Conservation (phyloP, 768 basidiomycete genomes). For the Termitomyces sp. region DNA sequence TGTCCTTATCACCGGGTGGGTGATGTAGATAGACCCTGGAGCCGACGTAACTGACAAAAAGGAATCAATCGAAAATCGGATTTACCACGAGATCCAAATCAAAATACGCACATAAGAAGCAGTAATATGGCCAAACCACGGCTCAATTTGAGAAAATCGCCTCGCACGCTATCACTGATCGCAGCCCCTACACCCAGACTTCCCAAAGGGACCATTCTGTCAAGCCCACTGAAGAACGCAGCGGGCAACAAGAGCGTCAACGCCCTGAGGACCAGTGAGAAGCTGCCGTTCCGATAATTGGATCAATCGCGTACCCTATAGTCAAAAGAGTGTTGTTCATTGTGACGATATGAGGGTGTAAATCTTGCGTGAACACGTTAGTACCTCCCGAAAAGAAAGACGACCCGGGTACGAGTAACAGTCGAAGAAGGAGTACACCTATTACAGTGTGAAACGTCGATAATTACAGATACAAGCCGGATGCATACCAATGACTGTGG, state of each 20-base stretch:
- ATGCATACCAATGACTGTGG: conserved; percentile 55
- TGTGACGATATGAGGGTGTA: conserved; percentile 59
- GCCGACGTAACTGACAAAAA: conserved; percentile 43
- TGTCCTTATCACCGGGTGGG: conserved; percentile 52
- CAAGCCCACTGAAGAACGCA: conserved; percentile 58
- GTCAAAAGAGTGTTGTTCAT: conserved; percentile 65
- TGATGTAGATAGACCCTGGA: conserved; percentile 67
- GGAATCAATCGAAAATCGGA: neutral
- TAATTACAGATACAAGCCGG: neutral
- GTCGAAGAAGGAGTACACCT: conserved; percentile 67
- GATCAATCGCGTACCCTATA: conserved; percentile 41
- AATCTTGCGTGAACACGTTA: conserved; percentile 56
- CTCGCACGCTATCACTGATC: conserved; percentile 38
- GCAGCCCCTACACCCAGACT: conserved; percentile 15
- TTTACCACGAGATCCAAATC: no score
- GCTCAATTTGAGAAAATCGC: conserved; percentile 52
- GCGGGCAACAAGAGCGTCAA: conserved; percentile 57
- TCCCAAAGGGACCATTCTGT: conserved; percentile 20
- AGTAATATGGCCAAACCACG: conserved; percentile 59
- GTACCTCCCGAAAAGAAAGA: conserved; percentile 65
- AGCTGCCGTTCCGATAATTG: neutral
- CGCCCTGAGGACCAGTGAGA: conserved; percentile 33
- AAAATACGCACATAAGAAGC: conserved; percentile 42
- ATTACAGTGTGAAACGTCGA: neutral
- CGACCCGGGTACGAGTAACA: conserved; percentile 64